Evolutionary conservation across 257 asterid genomes (phyloP).

Genomic region (Ilex aquifolium): DNA sequence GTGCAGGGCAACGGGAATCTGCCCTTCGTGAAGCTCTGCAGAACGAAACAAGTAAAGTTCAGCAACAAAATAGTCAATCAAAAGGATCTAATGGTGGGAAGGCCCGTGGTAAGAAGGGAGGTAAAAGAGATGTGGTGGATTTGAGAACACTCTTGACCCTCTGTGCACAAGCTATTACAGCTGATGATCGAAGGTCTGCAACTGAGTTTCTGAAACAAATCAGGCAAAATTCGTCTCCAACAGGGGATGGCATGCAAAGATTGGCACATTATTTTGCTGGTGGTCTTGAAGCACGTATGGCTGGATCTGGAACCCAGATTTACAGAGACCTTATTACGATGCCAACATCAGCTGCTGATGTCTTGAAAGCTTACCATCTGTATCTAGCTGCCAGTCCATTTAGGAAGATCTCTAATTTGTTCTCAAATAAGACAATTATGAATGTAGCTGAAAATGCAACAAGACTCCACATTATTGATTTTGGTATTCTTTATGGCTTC

Average conservation of each 20-base stretch:
- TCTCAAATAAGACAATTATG: conserved; percentile 37
- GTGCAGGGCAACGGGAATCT: background rate
- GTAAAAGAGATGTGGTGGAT: conserved; percentile 21
- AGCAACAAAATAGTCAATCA: background rate
- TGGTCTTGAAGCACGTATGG: conserved; percentile 50
- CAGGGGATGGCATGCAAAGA: conserved; percentile 50
- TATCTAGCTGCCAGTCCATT: conserved; percentile 40
- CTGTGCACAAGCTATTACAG: conserved; percentile 33
- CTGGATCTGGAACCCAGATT: conserved; percentile 35
- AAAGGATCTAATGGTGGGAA: background rate
- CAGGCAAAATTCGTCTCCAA: conserved; percentile 21
- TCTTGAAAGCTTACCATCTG: conserved; percentile 43
- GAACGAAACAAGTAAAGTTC: background rate
- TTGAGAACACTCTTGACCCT: conserved; percentile 26
- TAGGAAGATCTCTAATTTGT: conserved; percentile 35
- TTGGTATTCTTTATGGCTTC: conserved; percentile 12
- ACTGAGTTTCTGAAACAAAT: conserved; percentile 26
- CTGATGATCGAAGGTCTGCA: conserved; percentile 18
- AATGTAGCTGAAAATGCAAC: conserved; percentile 26
- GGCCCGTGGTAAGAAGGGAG: conserved; percentile 2
- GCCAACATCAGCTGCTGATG: conserved; percentile 37
- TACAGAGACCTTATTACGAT: conserved; percentile 9
- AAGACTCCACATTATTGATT: conserved; percentile 44
- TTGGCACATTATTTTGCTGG: conserved; percentile 40
- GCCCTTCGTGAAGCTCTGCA: background rate